phyloP scores from a whole-genome alignment of 306 rosid species.

The barrel medic (Medicago truncatula) region MtrunA17r5.0-ANR NC_053042.1:39556001-39556500 shows the following conservation, averaged over 20 bases:
- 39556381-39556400: too few species aligned
- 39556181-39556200: constrained; percentile 1
- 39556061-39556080: constrained; percentile 8
- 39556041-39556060: constrained; percentile 5
- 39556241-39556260: constrained; percentile 45
- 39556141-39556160: background rate
- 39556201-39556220: constrained; percentile 22
- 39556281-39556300: constrained; percentile 50
- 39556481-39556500: too few species aligned
- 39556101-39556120: background rate
- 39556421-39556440: too few species aligned
- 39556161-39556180: constrained; percentile 4
- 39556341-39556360: too few species aligned
- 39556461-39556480: too few species aligned
- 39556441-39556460: too few species aligned
- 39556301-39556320: background rate
- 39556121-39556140: constrained; percentile 14
- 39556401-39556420: too few species aligned
- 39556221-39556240: constrained; percentile 51
- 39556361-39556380: too few species aligned
- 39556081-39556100: constrained; percentile 7
- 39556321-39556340: too few species aligned
- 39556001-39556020: background rate
- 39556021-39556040: constrained; percentile 26
- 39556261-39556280: constrained; percentile 51